Base-by-base conservation (phyloP, 2,329 filamentous ascomycete genomes). In the Paraconiothyrium brasiliense region DNA sequence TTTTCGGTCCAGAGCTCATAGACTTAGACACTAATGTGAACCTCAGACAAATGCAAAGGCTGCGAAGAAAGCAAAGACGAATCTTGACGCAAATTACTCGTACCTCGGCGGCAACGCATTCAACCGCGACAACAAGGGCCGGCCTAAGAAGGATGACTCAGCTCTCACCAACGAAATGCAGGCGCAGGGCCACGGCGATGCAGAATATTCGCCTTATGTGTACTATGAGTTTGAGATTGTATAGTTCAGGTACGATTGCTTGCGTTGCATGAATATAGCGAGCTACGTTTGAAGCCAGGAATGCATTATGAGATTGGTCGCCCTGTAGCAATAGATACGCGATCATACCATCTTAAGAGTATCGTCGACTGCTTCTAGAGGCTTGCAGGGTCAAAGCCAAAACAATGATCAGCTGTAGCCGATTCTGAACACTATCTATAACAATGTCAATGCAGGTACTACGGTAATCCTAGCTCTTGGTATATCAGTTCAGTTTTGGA, bases 81-180 rank as follows among this genome's bases (percentile, higher is more conserved):
- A 80, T 9, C 85, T 99, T 49, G 95, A 99, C 79, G 84, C 88
- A 20, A 87, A 89, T 64, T 99, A 94, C 81, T 93, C 92, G 27
- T 97, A 97, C 79, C 86, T 99, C 4, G 95, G 92, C 34, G 95
- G 95, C 58, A 98, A 98, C 72, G 95, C 95, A 0, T 93, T 98
- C 70, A 92, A 92, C 14, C 86, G 92, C 62, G 95, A 99, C 83
- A 97, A 97, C 86, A 94, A 94, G 74, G 95, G 95, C 30, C 89
- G 92, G 67, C 89, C 95, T 69, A 91, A 91, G 75, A 96, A 97
- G 80, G 95, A 99, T 75, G 94, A 98, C 73, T 89, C 90, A 14
- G 84, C 88, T 32, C 80, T 92, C 74, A 89, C 91, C 46, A 90
- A 89, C 41, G 94, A 98, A 70, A 92, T 97, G 86, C 92, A 93